Base-by-base conservation (phyloP, 1,284 basidiomycete genomes). In the Polyporus tsugae region DNA sequence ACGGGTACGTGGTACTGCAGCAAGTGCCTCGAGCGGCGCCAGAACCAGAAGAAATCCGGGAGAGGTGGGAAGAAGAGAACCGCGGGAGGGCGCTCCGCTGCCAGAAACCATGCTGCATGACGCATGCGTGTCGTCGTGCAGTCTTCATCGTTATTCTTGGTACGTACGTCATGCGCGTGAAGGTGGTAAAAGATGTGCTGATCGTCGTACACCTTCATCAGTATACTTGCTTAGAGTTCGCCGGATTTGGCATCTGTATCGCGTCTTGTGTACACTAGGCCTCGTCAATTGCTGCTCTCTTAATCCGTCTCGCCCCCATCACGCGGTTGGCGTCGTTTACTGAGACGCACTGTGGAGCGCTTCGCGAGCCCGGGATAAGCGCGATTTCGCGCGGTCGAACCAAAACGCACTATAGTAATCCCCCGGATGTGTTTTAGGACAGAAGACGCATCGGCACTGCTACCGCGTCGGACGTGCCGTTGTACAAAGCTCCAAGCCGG, bases 1-100 rank as follows among this genome's bases (percentile, higher is more conserved):
- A 85, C 90, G 11, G 95, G 94, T 1, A 85, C 85, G 29, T 97
- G 96, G 95, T 93, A 88, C 77, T 97, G 95, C 78, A 90, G 93
- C 4, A 81, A 85, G 49, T 91, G 93, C 77, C 82, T 80, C 64
- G 80, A 78, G 22, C 90, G 87, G 76, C 85, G 86, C 15, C 72
- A 80, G n/a, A 86, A 85, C 69, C 81, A 68, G 60, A 64, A 65
- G 64, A 69, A 84, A 60, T 70, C 82, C 11, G 81, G 79, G 35
- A 80, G 87, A 25, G 85, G 86, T 35, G 87, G 86, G 1, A 87
- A 86, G 75, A 82, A 86, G 72, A 79, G 84, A 58, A 58, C 71
- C 10, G 67, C 63, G 6, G 69, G 69, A 17, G 67, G 67, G 29
- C 69, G 71, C 19, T 38, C 66, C 7, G 68, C 66, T 29, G 71